Percentiles rank a stretch among this genome's conserved stretches.
Conservation (phyloP, 2,329 filamentous ascomycete species). For the Lithohypha guttulata region DNA sequence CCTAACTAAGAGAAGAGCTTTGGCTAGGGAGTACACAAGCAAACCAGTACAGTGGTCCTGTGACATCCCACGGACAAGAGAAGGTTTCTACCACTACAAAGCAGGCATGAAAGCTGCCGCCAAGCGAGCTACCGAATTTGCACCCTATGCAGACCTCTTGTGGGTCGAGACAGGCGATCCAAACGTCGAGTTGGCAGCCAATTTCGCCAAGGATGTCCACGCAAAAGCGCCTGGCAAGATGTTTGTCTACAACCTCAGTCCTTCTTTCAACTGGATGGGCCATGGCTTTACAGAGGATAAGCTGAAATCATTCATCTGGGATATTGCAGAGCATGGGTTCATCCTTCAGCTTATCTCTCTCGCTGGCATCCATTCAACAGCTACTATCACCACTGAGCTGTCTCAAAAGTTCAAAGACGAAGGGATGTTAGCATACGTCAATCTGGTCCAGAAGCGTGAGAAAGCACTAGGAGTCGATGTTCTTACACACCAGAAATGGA, state of each 20-base stretch:
- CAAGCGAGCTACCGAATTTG: conserved; percentile 85
- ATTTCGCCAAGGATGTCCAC: conserved; percentile 68
- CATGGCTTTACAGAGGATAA: conserved; percentile 79
- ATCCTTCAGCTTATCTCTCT: conserved; percentile 55
- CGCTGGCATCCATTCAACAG: conserved; percentile 53
- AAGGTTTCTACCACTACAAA: conserved; percentile 84
- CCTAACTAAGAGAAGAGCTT: conserved; percentile 61
- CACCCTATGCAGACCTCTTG: conserved; percentile 82
- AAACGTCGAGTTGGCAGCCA: conserved; percentile 62
- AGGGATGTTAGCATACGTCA: conserved; percentile 96
- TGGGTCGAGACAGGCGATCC: conserved; percentile 97
- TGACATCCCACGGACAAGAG: conserved; percentile 83
- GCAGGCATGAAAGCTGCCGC: conserved; percentile 63
- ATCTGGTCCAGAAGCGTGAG: conserved; percentile 76
- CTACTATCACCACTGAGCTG: conserved; percentile 60
- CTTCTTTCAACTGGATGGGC: conserved; percentile 97
- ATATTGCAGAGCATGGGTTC: conserved; percentile 77
- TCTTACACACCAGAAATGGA: conserved; percentile 82
- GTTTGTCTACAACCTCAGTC: conserved; percentile 90
- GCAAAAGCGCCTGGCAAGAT: conserved; percentile 64
- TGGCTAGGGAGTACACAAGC: conserved; percentile 58
- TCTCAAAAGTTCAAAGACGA: conserved; percentile 74
- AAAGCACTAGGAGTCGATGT: conserved; percentile 87
- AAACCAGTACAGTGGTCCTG: conserved; percentile 71
- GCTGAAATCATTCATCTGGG: conserved; percentile 90